Evolutionary conservation across 441 rosid species (phyloP), one percentile per base, ranked within the genome.

Genomic region (Macaranga tanarius): DNA sequence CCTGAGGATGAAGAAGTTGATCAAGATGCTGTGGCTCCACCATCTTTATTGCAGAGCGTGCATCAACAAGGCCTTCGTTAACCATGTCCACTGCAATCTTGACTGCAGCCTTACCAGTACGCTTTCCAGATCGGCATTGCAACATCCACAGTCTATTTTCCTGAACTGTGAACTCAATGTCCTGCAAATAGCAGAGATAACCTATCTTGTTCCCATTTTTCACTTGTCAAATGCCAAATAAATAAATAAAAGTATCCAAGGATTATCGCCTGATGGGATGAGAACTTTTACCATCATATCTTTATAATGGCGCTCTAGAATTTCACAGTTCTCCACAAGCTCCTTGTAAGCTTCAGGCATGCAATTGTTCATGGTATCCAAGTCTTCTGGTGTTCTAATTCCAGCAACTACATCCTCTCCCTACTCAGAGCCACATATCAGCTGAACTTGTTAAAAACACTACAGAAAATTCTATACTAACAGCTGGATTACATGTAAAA

Each of bases 381-480:
- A 65, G 57, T 94, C 97, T 82, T 94, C 87, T 0, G 99, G 99
- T 52, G 99, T 94, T 80, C 99, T 85, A 60, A 94, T 92, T 69
- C 99, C 99, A 0, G 99, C 96, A 67, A 94, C 99, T 0, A 94
- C 97, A 75, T 94, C 99, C 70, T 94, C 99, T 62, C 99, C 99
- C 96, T 92, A 72, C 68, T 56, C 26, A 76, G 48, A 76, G 42
- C 69, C 48, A 72, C 15, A 56, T 59, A 69, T 79, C 74, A 76
- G 67, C 77, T n/a, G 38, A 70, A 65, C 59, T 47, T 6, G 13
- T 77, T 15, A 61, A 16, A 64, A 5, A 56, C 19, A 76, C 26
- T 34, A 38, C 45, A 55, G 38, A 71, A 68, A 4, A 12, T 65
- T 52, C 40, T 23, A 51, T 13, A 52, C 25, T 59, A 62, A 19